These are phyloP conservation scores for Rhizophora apiculata DNA, from an alignment of 345 rosid genomes.

Conservation along the genomic window DNA sequence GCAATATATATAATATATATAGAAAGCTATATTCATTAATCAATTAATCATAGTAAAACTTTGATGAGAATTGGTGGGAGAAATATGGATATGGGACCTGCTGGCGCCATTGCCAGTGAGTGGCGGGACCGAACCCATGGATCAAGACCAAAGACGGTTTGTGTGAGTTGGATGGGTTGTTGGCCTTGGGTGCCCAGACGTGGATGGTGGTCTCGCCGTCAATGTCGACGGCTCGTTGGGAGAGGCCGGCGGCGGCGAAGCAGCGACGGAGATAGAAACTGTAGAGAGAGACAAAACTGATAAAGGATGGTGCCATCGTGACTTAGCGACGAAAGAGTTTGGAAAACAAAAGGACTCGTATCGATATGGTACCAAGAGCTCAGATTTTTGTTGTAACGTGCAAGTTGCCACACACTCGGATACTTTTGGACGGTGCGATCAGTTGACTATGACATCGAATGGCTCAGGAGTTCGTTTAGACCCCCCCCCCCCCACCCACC, in stretches of 20 bases:
- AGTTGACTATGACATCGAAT: no score
- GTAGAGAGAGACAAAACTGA: constrained; percentile 62
- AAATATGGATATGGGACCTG: constrained; percentile 25
- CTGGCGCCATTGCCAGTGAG: constrained; percentile 79
- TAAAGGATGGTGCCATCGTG: constrained; percentile 43
- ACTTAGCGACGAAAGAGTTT: background rate
- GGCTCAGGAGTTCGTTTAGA: no score
- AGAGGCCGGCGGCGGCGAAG: constrained; percentile 58
- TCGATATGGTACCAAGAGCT: background rate
- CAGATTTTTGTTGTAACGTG: no score
- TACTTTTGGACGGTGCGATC: no score
- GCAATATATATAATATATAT: background rate
- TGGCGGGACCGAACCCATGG: constrained; percentile 84
- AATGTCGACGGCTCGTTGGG: constrained; percentile 38
- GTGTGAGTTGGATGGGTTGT: background rate
- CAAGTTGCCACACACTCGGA: no score
- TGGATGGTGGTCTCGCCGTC: constrained; percentile 58
- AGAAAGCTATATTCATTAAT: no score
- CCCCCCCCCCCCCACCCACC: no score
- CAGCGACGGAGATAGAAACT: constrained; percentile 68
- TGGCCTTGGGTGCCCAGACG: constrained; percentile 61
- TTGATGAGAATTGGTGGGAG: no score
- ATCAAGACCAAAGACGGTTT: constrained; percentile 58
- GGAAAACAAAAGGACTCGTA: background rate
- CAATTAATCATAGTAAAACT: no score